Percentiles rank a stretch among this genome's conserved stretches.
Conservation (phyloP, 2,329 filamentous ascomycete genomes). For the Rhinocladiella similis region DNA sequence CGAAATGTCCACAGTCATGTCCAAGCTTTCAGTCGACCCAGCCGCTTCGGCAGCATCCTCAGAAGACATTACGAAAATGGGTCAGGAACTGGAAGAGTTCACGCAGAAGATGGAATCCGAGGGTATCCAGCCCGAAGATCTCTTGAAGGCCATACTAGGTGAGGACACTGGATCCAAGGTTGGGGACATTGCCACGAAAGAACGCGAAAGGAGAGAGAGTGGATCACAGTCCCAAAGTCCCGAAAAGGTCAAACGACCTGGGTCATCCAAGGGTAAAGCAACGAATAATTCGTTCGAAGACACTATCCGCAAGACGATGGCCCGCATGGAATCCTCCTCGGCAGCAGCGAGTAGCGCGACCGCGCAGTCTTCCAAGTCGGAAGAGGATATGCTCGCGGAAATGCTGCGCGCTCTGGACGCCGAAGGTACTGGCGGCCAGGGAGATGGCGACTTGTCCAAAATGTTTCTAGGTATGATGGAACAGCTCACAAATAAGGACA, state of each 20-base stretch:
- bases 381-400: constrained; percentile 84
- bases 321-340: constrained; percentile 88
- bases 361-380: constrained; percentile 56
- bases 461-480: constrained; percentile 99
- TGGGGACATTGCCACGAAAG: constrained; percentile 17
- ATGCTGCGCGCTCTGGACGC: constrained; percentile 86
- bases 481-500: constrained; percentile 96
- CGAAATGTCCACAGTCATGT: constrained; percentile 30
- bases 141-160: constrained; percentile 35
- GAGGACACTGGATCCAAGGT: constrained; percentile 27
- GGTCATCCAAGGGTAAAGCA: constrained; percentile 30
- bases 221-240: constrained; percentile 27
- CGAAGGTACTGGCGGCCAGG: constrained; percentile 54
- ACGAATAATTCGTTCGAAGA: constrained; percentile 67
- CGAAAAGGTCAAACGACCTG: constrained; percentile 33
- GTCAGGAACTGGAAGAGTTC: constrained; percentile 33
- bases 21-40: constrained; percentile 21
- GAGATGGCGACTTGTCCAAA: constrained; percentile 87
- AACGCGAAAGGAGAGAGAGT: constrained; percentile 25
- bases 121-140: constrained; percentile 32
- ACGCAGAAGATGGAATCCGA: constrained; percentile 34
- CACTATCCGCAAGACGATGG: constrained; percentile 90
- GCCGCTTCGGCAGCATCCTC: constrained; percentile 24
- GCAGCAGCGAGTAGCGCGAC: constrained; percentile 77
- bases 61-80: constrained; percentile 28